Percentiles rank a stretch among this genome's conserved stretches.
phyloP scores from a whole-genome alignment of 2,329 filamentous ascomycete genomes.

The Claviceps sp. region DNA sequence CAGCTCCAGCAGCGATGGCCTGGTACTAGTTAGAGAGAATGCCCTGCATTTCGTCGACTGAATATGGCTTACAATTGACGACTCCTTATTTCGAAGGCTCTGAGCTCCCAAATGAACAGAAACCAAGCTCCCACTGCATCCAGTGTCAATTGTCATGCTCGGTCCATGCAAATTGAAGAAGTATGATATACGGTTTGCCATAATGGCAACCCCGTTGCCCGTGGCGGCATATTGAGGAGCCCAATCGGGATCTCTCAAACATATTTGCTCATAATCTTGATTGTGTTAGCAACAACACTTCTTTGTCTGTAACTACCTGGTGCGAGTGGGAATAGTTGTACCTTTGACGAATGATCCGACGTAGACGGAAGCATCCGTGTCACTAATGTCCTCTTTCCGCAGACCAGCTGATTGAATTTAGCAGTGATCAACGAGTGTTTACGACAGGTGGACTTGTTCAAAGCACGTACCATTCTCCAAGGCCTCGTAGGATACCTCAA shows the following conservation, averaged over 20 bases:
- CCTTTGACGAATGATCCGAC: slow-evolving; percentile 39
- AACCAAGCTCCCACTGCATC: slow-evolving; percentile 42
- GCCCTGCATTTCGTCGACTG: not conserved
- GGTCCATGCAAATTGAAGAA: slow-evolving; percentile 41
- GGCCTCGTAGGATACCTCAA: slow-evolving; percentile 37
- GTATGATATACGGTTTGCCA: slow-evolving; percentile 43
- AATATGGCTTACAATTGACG: slow-evolving; percentile 20
- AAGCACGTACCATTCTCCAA: slow-evolving; percentile 30
- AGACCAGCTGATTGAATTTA: slow-evolving; percentile 24
- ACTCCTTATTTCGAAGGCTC: slow-evolving; percentile 31
- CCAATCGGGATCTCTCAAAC: slow-evolving; percentile 34
- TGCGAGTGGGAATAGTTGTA: slow-evolving; percentile 8
- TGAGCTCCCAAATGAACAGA: slow-evolving; percentile 40
- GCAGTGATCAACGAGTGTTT: not conserved
- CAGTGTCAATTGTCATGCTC: slow-evolving; percentile 45
- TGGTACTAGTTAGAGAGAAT: slow-evolving; percentile 9
- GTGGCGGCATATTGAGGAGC: slow-evolving; percentile 38
- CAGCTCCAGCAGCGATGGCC: slow-evolving; percentile 37
- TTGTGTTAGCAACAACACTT: not conserved
- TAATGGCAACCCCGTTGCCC: slow-evolving; percentile 37
- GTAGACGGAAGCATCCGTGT: slow-evolving; percentile 32
- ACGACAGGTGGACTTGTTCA: not conserved
- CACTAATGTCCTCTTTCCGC: slow-evolving; percentile 27
- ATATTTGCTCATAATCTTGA: slow-evolving; percentile 36
- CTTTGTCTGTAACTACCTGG: not conserved